Percentiles rank a stretch among this genome's conserved stretches.
phyloP scores from a whole-genome alignment of 2,329 filamentous ascomycete genomes.

The Juglanconis juglandina region DNA sequence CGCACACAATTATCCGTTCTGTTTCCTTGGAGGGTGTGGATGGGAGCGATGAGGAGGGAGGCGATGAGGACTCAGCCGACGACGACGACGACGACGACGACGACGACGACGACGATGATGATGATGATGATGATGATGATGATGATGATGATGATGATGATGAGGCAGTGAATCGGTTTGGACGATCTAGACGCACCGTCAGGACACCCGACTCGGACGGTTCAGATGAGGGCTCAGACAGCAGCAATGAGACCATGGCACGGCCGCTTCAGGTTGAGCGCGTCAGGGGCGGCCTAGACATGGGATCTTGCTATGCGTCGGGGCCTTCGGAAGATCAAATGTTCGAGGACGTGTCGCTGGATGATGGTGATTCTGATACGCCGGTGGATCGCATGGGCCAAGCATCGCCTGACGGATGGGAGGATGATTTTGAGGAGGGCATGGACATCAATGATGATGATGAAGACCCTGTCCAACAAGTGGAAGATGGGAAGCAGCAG shows the following conservation, averaged over 20 bases:
- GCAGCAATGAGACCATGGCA: neutral
- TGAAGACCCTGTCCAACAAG: conserved; percentile 15
- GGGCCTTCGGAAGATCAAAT: conserved; percentile 5
- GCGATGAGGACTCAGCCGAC: neutral
- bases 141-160: neutral
- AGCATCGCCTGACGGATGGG: conserved; percentile 14
- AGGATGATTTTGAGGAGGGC: conserved; percentile 8
- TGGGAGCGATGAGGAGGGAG: neutral
- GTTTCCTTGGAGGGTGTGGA: conserved; percentile 1
- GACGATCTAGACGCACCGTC: neutral
- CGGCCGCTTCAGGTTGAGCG: neutral
- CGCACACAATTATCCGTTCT: conserved; percentile 9
- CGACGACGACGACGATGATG: neutral
- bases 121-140: neutral
- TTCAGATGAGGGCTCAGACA: neutral
- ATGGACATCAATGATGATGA: neutral
- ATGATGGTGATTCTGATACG: conserved; percentile 6
- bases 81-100: conserved; percentile 4
- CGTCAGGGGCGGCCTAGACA: neutral
- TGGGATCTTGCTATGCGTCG: neutral
- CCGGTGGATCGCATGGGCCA: conserved; percentile 2
- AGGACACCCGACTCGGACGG: neutral
- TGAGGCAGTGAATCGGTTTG: neutral
- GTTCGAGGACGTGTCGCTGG: conserved; percentile 16
- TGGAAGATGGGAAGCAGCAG: conserved; percentile 9